Evolutionary conservation across 345 rosid genomes (phyloP).

Genomic region (Brassica carinata): DNA sequence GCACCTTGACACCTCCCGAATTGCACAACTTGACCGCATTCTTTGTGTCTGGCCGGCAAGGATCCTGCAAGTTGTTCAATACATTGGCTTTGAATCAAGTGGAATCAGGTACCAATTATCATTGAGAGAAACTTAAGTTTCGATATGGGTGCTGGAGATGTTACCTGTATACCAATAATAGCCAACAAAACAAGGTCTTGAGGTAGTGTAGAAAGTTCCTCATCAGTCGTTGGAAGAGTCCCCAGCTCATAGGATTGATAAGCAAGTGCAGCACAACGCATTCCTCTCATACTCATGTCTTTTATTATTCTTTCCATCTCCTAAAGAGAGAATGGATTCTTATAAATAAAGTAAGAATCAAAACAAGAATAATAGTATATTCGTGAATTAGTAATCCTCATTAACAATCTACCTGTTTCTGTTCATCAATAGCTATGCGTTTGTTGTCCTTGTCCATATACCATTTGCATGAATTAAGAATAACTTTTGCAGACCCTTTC

Average conservation of each 20-base stretch:
- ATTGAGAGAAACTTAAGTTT: background rate
- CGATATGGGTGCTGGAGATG: background rate
- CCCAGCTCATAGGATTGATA: conserved; percentile 54
- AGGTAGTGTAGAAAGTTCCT: conserved; percentile 27
- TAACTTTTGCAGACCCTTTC: conserved; percentile 93
- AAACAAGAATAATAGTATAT: background rate
- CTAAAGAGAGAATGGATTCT: conserved; percentile 39
- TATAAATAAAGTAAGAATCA: background rate
- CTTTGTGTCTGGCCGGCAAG: conserved; percentile 67
- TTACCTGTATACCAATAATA: conserved; percentile 87
- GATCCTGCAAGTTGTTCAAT: conserved; percentile 56
- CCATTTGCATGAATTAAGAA: conserved; percentile 62
- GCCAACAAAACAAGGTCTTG: conserved; percentile 80
- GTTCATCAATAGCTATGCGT: conserved; percentile 52
- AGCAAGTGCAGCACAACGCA: conserved; percentile 90
- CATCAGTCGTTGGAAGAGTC: conserved; percentile 55
- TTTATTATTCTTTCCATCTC: conserved; percentile 51
- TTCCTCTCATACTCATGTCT: conserved; percentile 68
- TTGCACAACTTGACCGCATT: conserved; percentile 64
- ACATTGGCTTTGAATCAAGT: background rate
- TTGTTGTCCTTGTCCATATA: conserved; percentile 60
- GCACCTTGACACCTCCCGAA: conserved; percentile 72
- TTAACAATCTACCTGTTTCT: conserved; percentile 45
- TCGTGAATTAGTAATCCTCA: background rate
- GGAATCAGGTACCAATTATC: background rate